Evolutionary conservation across 306 rosid species (phyloP).

Genomic region (Ammopiptanthus mongolicus): DNA sequence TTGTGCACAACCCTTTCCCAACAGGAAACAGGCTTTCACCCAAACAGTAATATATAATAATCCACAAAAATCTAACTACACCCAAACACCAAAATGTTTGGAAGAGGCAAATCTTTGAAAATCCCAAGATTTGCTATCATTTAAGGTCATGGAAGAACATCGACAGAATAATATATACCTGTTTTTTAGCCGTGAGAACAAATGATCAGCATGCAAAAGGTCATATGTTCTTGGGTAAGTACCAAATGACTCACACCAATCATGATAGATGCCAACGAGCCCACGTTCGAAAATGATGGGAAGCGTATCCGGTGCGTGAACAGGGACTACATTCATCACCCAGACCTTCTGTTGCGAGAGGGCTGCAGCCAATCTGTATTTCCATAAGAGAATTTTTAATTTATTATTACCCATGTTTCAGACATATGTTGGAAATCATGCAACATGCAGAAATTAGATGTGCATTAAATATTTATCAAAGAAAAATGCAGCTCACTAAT

Average conservation of each 20-base stretch:
- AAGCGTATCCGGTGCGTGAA: slow-evolving; percentile 82
- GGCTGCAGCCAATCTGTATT: slow-evolving; percentile 77
- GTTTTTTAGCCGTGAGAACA: slow-evolving; percentile 91
- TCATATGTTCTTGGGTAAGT: slow-evolving; percentile 94
- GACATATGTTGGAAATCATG: background rate
- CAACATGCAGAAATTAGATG: background rate
- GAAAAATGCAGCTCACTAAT: slow-evolving; percentile 20
- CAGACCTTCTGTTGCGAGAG: slow-evolving; percentile 76
- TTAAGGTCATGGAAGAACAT: background rate
- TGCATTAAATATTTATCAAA: background rate
- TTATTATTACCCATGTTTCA: background rate
- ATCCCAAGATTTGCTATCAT: background rate
- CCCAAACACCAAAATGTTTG: background rate
- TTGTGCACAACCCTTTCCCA: no score
- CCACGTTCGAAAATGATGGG: slow-evolving; percentile 90
- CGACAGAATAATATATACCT: slow-evolving; percentile 34
- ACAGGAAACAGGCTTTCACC: background rate
- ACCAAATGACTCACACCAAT: slow-evolving; percentile 93
- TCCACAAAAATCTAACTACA: background rate
- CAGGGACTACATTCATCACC: slow-evolving; percentile 96
- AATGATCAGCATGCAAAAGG: slow-evolving; percentile 90
- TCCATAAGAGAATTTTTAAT: background rate
- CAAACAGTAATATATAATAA: background rate
- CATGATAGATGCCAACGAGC: slow-evolving; percentile 77
- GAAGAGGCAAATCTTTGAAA: background rate